Evolutionary conservation across 805 yeast genomes (phyloP).

Genomic region (Starmerella floris): DNA sequence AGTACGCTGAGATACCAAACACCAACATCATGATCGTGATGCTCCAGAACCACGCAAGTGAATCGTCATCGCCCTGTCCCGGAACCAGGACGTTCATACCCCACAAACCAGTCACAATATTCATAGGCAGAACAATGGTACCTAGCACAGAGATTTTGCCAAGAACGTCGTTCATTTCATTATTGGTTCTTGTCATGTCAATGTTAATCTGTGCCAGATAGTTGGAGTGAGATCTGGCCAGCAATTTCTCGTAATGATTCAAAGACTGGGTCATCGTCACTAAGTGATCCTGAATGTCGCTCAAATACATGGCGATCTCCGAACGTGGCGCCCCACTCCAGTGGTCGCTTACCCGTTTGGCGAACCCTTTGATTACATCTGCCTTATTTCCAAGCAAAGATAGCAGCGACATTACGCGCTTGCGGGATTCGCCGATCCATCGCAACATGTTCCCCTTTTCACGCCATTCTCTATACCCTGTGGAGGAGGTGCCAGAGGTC

Average conservation of each 20-base stretch:
- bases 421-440: conserved; percentile 89
- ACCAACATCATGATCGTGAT: conserved; percentile 23
- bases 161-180: conserved; percentile 90
- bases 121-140: conserved; percentile 88
- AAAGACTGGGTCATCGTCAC: conserved; percentile 93
- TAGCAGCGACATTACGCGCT: conserved; percentile 80
- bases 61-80: conserved; percentile 54
- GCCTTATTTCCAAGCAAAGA: conserved; percentile 83
- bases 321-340: conserved; percentile 67
- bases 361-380: conserved; percentile 92
- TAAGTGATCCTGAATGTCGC: conserved; percentile 95
- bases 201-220: conserved; percentile 93
- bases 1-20: conserved; percentile 24
- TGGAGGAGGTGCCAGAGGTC: conserved; percentile 25
- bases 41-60: conserved; percentile 51
- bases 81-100: conserved; percentile 98
- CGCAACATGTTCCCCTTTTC: conserved; percentile 89
- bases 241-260: conserved; percentile 84
- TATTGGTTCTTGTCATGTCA: conserved; percentile 93
- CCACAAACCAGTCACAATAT: conserved; percentile 93
- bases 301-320: conserved; percentile 87
- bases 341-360: conserved; percentile 77
- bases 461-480: conserved; percentile 59
- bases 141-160: conserved; percentile 89
- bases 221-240: conserved; percentile 91